These are phyloP conservation scores for Ophiostoma ulmi DNA, from an alignment of 2,329 filamentous ascomycete genomes.

Conservation along the genomic window DNA sequence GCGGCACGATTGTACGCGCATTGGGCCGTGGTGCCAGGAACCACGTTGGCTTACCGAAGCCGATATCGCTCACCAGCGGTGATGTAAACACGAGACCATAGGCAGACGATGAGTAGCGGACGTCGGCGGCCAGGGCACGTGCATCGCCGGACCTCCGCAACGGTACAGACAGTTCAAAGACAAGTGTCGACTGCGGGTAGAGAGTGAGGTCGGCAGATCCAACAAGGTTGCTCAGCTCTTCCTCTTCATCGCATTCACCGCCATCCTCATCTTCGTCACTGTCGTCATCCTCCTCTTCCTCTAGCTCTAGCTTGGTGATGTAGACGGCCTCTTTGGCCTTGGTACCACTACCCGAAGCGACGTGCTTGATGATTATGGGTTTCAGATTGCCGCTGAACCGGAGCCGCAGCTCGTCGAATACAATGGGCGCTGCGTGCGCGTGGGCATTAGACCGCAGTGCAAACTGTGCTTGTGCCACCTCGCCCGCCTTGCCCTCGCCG, in stretches of 20 bases:
- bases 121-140: conserved; percentile 56
- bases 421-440: conserved; percentile 46
- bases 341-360: background rate
- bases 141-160: conserved; percentile 79
- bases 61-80: conserved; percentile 42
- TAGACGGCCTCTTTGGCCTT: background rate
- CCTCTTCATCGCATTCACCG: conserved; percentile 25
- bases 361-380: conserved; percentile 48
- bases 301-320: background rate
- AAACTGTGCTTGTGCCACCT: conserved; percentile 54
- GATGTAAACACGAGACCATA: conserved; percentile 66
- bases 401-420: conserved; percentile 48
- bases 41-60: conserved; percentile 41
- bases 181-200: conserved; percentile 59
- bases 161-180: conserved; percentile 66
- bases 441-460: conserved; percentile 54
- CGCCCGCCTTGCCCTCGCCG: conserved; percentile 57
- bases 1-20: conserved; percentile 44
- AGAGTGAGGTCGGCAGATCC: conserved; percentile 58
- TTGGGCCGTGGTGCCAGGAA: conserved; percentile 38
- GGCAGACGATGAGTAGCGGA: conserved; percentile 57
- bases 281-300: conserved; percentile 23
- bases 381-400: conserved; percentile 55
- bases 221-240: background rate
- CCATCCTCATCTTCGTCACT: background rate